Evolutionary conservation across 1,139 yeast species (phyloP).

Genomic region (Nakaseomyces delphensis): DNA sequence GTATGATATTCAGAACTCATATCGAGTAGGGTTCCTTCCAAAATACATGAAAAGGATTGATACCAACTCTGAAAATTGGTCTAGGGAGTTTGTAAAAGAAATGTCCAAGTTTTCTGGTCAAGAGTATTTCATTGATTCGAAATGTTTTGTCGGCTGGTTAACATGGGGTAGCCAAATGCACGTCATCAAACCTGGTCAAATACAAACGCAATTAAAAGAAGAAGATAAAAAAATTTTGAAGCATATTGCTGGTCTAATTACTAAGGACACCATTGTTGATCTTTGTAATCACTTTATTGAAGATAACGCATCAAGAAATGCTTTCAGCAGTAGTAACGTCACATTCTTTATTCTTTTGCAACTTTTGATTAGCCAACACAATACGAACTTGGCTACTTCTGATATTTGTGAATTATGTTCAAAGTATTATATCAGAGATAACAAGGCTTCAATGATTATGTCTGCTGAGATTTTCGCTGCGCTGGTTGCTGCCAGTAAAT

Average conservation of each 20-base stretch:
- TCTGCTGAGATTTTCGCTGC: constrained; percentile 56
- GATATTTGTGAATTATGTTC: constrained; percentile 35
- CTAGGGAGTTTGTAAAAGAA: constrained; percentile 43
- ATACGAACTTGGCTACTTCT: constrained; percentile 4
- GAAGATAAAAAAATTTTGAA: constrained; percentile 37
- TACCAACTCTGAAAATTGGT: constrained; percentile 36
- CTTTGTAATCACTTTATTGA: constrained; percentile 51
- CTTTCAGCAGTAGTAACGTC: constrained; percentile 56
- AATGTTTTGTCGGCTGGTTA: constrained; percentile 58
- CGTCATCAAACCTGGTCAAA: constrained; percentile 32
- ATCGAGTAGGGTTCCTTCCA: constrained; percentile 38
- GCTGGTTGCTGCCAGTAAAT: constrained; percentile 43
- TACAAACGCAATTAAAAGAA: constrained; percentile 34
- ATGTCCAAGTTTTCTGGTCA: constrained; percentile 44
- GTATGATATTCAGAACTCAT: constrained; percentile 43
- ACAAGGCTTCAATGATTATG: constrained; percentile 55
- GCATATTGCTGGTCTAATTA: constrained; percentile 40
- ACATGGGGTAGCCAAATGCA: constrained; percentile 61
- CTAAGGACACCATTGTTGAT: constrained; percentile 49
- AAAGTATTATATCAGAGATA: constrained; percentile 49
- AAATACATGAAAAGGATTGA: constrained; percentile 38
- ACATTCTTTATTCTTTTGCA: constrained; percentile 42
- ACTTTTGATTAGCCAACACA: constrained; percentile 39
- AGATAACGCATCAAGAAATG: constrained; percentile 54
- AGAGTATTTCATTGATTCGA: constrained; percentile 48